Base-by-base conservation (phyloP, 1,139 yeast genomes). In the Suhomyces atakaporum region DNA sequence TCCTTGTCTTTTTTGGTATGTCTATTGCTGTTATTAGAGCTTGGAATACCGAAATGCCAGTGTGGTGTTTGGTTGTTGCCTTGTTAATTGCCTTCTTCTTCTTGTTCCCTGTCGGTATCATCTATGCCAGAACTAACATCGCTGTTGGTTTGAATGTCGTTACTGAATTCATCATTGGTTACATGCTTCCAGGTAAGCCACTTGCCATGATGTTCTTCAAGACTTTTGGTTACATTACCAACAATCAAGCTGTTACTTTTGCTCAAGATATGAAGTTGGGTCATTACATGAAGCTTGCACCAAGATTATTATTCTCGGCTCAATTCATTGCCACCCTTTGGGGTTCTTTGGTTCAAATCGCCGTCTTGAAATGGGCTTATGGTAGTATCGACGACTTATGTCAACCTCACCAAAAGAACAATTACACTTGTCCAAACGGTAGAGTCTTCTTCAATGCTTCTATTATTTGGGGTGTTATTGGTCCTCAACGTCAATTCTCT, bases 201-300 rank as follows among this genome's bases (percentile, higher is more conserved):
- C 42, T 69, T 41, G 71, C 72, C 36, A 66, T 69, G 72, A 66
- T 69, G 70, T 65, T 68, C 49, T 69, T 70, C 60, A 69, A 70
- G 51, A 66, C 73, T 26, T 69, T 52, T 40, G 75, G 74, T 37
- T 69, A 73, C 53, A 74, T 74, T 48, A 75, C 78, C 40, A 74
- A 73, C 60, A 68, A 67, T 47, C 81, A 75, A 54, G 80, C 79
- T n/a, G 64, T 75, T 33, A 65, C 73, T 22, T 65, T 73, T 47
- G 73, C 73, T 23, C 76, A 74, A 54, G 79, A 75, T 56, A 64
- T 74, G 69, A 76, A 75, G 51, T 61, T 75, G 51, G 80, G 79
- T 25, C 72, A 74, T 45, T 75, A 75, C 57, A 69, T 75, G 75
- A 75, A 74, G 53, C 58, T 72, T 23, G 66, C 73, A 15, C 80